These are phyloP conservation scores for Claviceps citrina DNA, from an alignment of 2,329 filamentous ascomycete genomes.

Conservation along the genomic window DNA sequence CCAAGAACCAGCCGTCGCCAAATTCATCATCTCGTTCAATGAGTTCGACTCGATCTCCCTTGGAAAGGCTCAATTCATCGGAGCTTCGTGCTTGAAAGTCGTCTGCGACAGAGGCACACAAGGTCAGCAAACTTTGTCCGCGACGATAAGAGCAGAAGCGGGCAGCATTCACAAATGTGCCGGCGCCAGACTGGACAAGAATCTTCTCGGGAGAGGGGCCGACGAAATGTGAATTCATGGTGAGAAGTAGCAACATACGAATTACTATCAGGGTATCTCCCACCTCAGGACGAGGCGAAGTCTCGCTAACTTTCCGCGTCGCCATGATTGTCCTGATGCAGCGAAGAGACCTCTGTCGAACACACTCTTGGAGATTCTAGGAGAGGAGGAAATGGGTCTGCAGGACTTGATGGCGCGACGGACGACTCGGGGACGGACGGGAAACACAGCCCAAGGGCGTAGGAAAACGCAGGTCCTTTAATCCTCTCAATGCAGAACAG, in stretches of 20 bases:
- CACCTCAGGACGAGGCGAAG: conserved; percentile 36
- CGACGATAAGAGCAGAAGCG: neutral
- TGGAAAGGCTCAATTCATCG: conserved; percentile 78
- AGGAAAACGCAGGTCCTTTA: neutral
- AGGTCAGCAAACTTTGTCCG: conserved; percentile 2
- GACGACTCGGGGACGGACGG: neutral
- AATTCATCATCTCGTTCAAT: conserved; percentile 80
- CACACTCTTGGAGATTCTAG: neutral
- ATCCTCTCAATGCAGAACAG: conserved; percentile 4
- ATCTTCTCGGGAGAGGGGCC: neutral
- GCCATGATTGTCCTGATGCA: conserved; percentile 23
- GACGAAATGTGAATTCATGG: conserved; percentile 12
- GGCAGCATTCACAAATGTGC: neutral
- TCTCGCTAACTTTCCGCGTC: conserved; percentile 22
- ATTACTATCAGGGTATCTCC: conserved; percentile 57
- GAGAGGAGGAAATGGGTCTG: neutral
- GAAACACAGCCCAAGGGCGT: conserved; percentile 1
- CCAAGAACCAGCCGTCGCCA: conserved; percentile 74
- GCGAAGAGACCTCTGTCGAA: neutral
- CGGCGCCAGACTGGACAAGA: neutral
- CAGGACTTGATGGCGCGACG: neutral
- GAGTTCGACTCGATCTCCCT: conserved; percentile 71
- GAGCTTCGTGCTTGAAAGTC: conserved; percentile 84
- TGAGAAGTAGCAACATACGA: conserved; percentile 34
- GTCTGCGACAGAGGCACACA: conserved; percentile 35